Percentiles rank a stretch among this genome's conserved stretches.
Conservation (phyloP, 805 yeast genomes). For the Ogataea pini region DNA sequence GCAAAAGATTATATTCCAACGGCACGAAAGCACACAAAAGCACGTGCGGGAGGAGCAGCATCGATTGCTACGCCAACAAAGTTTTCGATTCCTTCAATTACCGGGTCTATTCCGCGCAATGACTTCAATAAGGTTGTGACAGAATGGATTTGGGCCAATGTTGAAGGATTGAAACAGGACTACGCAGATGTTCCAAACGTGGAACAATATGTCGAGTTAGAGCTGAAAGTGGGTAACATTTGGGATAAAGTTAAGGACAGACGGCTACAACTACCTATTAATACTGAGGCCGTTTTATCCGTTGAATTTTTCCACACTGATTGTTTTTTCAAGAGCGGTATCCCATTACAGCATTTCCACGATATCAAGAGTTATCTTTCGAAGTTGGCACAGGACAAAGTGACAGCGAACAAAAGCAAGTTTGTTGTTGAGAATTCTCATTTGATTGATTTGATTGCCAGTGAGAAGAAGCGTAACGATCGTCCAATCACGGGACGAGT, state of each 20-base stretch:
- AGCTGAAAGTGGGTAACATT: constrained; percentile 71
- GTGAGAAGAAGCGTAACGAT: constrained; percentile 62
- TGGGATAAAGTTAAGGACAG: constrained; percentile 63
- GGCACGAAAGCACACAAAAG: constrained; percentile 13
- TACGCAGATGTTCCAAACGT: constrained; percentile 36
- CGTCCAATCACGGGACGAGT: constrained; percentile 65
- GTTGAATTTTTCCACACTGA: constrained; percentile 52
- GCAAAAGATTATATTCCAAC: constrained; percentile 70
- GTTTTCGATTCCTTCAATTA: constrained; percentile 48
- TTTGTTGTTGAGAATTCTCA: constrained; percentile 64
- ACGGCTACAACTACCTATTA: constrained; percentile 64
- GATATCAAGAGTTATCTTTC: constrained; percentile 56
- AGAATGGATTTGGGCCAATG: constrained; percentile 86
- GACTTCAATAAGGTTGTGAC: constrained; percentile 80
- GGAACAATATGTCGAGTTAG: constrained; percentile 64
- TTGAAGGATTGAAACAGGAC: constrained; percentile 61
- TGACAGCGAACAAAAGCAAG: constrained; percentile 35
- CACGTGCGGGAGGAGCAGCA: constrained; percentile 6
- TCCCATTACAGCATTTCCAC: constrained; percentile 61
- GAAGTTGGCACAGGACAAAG: constrained; percentile 45
- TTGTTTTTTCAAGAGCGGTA: constrained; percentile 62
- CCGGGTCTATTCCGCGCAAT: constrained; percentile 76
- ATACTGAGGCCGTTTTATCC: constrained; percentile 61
- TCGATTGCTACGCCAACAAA: constrained; percentile 22
- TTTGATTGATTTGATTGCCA: constrained; percentile 61